Percentiles rank a stretch among this genome's conserved stretches.
Evolutionary conservation across 176 grass and related monocot genomes (phyloP).

Genomic region (Elaeis guineensis): DNA sequence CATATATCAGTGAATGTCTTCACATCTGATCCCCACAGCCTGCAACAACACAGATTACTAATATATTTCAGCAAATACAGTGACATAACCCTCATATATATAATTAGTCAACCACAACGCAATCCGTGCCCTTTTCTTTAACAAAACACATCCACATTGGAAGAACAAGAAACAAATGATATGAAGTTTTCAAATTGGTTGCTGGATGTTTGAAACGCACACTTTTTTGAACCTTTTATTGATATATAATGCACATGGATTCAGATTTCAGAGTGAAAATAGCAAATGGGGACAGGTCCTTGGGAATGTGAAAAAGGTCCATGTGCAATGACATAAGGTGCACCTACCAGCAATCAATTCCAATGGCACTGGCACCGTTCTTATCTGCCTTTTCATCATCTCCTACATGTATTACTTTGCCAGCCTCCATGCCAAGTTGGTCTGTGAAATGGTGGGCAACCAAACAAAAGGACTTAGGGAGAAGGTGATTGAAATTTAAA

Average conservation of each 20-base stretch:
- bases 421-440: slow-evolving; percentile 47
- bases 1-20: slow-evolving; percentile 49
- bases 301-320: neutral
- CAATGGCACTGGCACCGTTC: slow-evolving; percentile 56
- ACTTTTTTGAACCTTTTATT: no score
- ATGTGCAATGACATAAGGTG: neutral
- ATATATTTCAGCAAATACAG: neutral
- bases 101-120: neutral
- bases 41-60: slow-evolving; percentile 14
- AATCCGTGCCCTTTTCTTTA: neutral
- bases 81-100: neutral
- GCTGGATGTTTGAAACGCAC: no score
- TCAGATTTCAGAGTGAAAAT: neutral
- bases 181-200: no score
- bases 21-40: slow-evolving; percentile 79
- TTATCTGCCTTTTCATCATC: slow-evolving; percentile 79
- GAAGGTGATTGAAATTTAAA: no score
- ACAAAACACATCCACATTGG: slow-evolving; percentile 2
- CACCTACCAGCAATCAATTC: slow-evolving; percentile 77
- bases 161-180: neutral
- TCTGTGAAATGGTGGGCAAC: slow-evolving; percentile 33
- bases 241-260: neutral
- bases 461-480: no score
- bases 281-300: neutral
- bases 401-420: slow-evolving; percentile 64